Evolutionary conservation across 2,329 filamentous ascomycete genomes (phyloP), one percentile per base, ranked within the genome.

Genomic region (Trichoderma koningii): DNA sequence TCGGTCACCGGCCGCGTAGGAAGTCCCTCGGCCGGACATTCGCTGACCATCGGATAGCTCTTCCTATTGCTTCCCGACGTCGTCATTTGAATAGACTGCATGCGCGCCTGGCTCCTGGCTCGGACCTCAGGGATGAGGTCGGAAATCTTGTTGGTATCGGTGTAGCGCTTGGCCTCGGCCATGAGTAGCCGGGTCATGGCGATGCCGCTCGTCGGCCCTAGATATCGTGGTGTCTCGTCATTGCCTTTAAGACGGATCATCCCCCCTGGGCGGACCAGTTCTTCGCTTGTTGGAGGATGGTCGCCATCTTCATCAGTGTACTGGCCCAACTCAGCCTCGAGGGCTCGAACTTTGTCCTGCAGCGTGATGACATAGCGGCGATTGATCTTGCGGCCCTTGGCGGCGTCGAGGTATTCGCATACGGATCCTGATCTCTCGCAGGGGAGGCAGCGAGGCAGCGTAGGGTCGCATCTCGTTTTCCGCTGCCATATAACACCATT

Each of bases 391-490:
- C 87, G 88, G 68, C 91, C 90, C 76, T 93, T 95, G 59, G 90
- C 84, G 34, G 93, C 92, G 78, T 99, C 95, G 76, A 90, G 96
- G 80, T 98, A 99, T 75, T 97, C 94, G 84, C 95, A 99, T 67
- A 88, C 85, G 34, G 93, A 92, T 72, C 93, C 93, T 68, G 92
- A 93, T 71, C 94, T 87, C 79, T 97, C 93, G 80, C 95, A 99
- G 23, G 94, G 93, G 19, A 92, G 85, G 77, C 95, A 99, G 73
- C 91, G 90, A 47, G 95, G 95, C 23, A 99, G 85, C 15, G 91
- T 91, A 4, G 95, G 91, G 78, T 98, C 95, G 81, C 95, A 99
- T 82, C 93, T 85, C 44, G 94, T 98, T 83, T 99, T 99, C 73
- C 94, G 89, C 93, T 96, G 74, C 41, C 59, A 55, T 10, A 5